These are phyloP conservation scores for Skeletonema marinoi DNA, from an alignment of 108 stramenopile genomes.

Conservation along the genomic window DNA sequence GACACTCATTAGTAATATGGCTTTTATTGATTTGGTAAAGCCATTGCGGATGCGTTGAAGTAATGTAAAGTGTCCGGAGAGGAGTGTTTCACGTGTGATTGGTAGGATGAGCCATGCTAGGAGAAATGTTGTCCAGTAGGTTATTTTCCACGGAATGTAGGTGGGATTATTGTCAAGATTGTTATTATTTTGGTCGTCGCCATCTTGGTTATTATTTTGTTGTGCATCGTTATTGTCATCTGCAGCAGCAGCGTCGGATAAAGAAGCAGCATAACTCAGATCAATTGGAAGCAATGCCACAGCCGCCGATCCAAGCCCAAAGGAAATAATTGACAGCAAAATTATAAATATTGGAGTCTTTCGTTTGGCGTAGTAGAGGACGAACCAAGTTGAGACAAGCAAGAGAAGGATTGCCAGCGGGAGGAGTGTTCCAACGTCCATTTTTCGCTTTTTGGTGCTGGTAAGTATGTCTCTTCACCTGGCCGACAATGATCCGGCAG, in stretches of 20 bases:
- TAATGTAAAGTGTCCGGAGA: slow-evolving; percentile 70
- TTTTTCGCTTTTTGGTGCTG: neutral
- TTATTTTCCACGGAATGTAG: slow-evolving; percentile 51
- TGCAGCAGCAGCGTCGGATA: neutral
- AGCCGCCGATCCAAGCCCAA: slow-evolving; percentile 44
- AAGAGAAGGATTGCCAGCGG: slow-evolving; percentile 40
- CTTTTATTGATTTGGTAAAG: slow-evolving; percentile 29
- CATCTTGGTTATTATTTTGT: neutral
- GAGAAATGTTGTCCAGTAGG: slow-evolving; percentile 81
- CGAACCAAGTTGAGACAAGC: slow-evolving; percentile 43
- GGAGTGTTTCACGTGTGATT: slow-evolving; percentile 54
- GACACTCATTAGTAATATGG: slow-evolving; percentile 15
- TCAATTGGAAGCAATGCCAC: slow-evolving; percentile 59
- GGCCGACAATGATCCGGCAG: too few species aligned
- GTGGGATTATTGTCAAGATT: slow-evolving; percentile 34
- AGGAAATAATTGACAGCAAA: slow-evolving; percentile 34
- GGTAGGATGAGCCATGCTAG: slow-evolving; percentile 81
- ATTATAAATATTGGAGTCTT: slow-evolving; percentile 32
- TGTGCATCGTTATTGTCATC: neutral
- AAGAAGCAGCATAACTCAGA: slow-evolving; percentile 42
- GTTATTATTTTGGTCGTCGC: neutral
- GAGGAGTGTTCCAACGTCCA: slow-evolving; percentile 19
- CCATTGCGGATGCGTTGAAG: slow-evolving; percentile 54
- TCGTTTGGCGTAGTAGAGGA: slow-evolving; percentile 51
- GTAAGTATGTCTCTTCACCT: too few species aligned